phyloP scores from a whole-genome alignment of 352 stramenopile genomes.

The Blastocystis sp. region DNA sequence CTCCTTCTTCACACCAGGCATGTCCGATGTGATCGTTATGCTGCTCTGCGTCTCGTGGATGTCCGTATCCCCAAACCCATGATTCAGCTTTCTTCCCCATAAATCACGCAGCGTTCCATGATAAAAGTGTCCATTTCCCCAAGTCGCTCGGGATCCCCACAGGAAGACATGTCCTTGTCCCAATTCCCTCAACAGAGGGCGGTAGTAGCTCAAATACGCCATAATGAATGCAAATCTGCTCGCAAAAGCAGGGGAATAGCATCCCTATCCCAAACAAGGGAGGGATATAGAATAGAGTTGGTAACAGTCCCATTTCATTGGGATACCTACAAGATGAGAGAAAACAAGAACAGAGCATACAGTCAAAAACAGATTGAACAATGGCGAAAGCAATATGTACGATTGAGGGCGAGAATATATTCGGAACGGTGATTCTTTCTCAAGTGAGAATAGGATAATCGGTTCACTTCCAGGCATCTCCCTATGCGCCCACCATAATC shows the following conservation, averaged over 20 bases:
- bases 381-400: constrained; percentile 67
- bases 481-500: constrained; percentile 51
- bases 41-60: constrained; percentile 13
- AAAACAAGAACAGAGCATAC: too few species aligned
- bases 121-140: constrained; percentile 15
- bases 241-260: not conserved
- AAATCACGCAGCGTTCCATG: constrained; percentile 40
- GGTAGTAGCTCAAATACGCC: constrained; percentile 52
- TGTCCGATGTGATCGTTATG: constrained; percentile 31
- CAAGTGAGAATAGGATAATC: constrained; percentile 4
- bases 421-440: constrained; percentile 39
- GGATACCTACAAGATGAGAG: too few species aligned
- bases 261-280: not conserved
- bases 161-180: constrained; percentile 11
- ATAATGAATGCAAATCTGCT: not conserved
- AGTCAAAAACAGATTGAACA: too few species aligned
- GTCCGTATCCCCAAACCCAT: constrained; percentile 54
- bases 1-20: constrained; percentile 11
- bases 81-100: constrained; percentile 32
- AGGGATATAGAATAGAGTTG: not conserved
- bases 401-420: constrained; percentile 54
- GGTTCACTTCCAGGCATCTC: not conserved
- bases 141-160: not conserved
- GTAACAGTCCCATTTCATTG: not conserved
- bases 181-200: constrained; percentile 29